Evolutionary conservation across 768 basidiomycete genomes (phyloP).

Genomic region (Kwoniella europaea): DNA sequence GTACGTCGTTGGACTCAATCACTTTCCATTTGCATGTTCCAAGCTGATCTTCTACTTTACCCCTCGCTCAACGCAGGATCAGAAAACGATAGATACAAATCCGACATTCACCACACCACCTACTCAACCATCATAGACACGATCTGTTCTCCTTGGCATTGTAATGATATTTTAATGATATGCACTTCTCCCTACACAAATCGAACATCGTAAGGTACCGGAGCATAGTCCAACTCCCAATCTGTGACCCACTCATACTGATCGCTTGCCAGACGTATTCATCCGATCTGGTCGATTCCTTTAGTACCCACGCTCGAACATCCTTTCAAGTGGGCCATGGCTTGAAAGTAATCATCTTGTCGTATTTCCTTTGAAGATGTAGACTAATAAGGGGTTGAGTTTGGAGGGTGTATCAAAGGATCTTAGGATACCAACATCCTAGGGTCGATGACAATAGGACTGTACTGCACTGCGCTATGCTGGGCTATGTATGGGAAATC

Average conservation of each 20-base stretch:
- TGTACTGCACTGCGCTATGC: no score
- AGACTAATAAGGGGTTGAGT: no score
- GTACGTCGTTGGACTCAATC: not conserved
- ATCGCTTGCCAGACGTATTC: not conserved
- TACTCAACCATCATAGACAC: constrained; percentile 16
- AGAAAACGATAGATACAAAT: constrained; percentile 6
- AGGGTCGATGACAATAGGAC: not conserved
- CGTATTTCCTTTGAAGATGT: not conserved
- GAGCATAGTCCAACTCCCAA: no score
- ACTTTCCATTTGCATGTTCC: not conserved
- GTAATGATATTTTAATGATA: constrained; percentile 6
- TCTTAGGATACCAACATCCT: not conserved
- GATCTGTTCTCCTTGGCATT: not conserved
- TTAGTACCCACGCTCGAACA: not conserved
- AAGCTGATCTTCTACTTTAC: not conserved
- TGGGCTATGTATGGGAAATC: not conserved
- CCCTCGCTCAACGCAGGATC: constrained; percentile 4
- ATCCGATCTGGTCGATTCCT: not conserved
- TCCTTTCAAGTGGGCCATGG: not conserved
- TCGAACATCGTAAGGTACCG: not conserved
- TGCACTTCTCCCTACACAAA: constrained; percentile 3
- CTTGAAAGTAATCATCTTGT: not conserved
- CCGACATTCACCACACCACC: constrained; percentile 8
- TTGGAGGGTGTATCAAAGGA: not conserved
- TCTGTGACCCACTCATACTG: no score